Conservation (phyloP, 2,329 filamentous ascomycete genomes). For the Aspergillus chevalieri region DNA sequence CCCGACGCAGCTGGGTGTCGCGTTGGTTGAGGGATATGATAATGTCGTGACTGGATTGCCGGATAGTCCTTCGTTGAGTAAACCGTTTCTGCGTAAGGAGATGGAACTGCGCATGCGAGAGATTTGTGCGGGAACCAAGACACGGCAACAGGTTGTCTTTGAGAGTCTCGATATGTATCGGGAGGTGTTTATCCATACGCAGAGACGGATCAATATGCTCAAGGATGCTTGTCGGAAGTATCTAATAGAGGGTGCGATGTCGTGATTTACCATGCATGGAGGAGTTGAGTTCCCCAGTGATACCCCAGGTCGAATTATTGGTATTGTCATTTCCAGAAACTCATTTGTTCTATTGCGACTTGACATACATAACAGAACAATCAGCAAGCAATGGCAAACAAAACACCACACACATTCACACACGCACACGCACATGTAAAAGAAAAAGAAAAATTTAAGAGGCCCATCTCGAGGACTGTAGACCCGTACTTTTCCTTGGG, state of each 20-base stretch:
- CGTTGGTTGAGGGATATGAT: constrained; percentile 90
- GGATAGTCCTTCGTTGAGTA: constrained; percentile 65
- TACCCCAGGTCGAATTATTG: no score
- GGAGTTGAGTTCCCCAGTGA: no score
- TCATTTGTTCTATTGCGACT: no score
- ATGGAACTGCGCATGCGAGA: constrained; percentile 97
- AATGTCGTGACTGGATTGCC: constrained; percentile 79
- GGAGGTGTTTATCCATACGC: constrained; percentile 75
- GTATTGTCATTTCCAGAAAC: no score
- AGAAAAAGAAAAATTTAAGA: no score
- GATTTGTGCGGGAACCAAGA: constrained; percentile 82
- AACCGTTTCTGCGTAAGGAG: constrained; percentile 93
- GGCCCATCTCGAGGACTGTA: no score
- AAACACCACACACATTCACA: no score
- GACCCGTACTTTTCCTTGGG: no score
- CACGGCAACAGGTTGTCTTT: constrained; percentile 66
- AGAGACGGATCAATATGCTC: constrained; percentile 63
- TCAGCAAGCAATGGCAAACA: no score
- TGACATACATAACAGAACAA: no score
- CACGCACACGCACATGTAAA: no score
- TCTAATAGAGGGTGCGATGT: constrained; percentile 37
- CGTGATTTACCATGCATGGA: constrained; percentile 5
- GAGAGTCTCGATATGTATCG: constrained; percentile 84
- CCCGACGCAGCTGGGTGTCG: constrained; percentile 83
- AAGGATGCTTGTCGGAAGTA: constrained; percentile 56